Base-by-base conservation (phyloP, 352 stramenopile genomes). In the Pythium biforme region DNA sequence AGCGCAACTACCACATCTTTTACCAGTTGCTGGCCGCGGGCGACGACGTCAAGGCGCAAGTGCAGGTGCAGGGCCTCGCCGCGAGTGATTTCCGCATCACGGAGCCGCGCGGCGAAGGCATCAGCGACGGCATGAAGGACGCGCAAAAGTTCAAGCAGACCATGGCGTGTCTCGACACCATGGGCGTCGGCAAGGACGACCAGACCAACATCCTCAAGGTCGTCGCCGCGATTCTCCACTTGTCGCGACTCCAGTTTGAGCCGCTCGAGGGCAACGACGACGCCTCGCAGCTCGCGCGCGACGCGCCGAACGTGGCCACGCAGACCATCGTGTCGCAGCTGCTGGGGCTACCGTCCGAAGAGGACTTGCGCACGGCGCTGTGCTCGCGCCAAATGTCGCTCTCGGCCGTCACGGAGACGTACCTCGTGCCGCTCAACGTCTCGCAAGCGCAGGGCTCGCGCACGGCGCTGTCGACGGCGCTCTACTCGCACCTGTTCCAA, bases 1-100 rank as follows among this genome's bases (percentile, higher is more conserved):
- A 99, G 73, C 80, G 97, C 51, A 99, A 99, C 78, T 99, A 98
- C 83, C 97, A 99, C 76, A 97, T 99, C 54, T 99, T 99, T 71
- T 99, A 99, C 79, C 89, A 99, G 64, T 68, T 99, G 33, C 72
- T 94, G 11, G 81, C 83, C 17, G 76, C 82, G 1, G 69, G 72
- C 0, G 76, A 79, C 17, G 70, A 84, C 31, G 74, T 79, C 55
- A 86, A 72, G 10, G 55, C 73, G 23, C 76, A 83, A 31, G 76
- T 93, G 9, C 73, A 92, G 40, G 73, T 97, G n/a, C 71, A 77
- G 7, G 78, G 92, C 10, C 72, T 87, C 61, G 60, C 84, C 43
- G 74, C 88, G 17, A 77, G 83, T 33, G 81, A 95, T 46, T 98
- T 97, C 64, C 83, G 81, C 12, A 88, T 91, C 52, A 83, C 90